These are phyloP conservation scores for Pythium graminicola DNA, from an alignment of 352 stramenopile species.

Conservation along the genomic window DNA sequence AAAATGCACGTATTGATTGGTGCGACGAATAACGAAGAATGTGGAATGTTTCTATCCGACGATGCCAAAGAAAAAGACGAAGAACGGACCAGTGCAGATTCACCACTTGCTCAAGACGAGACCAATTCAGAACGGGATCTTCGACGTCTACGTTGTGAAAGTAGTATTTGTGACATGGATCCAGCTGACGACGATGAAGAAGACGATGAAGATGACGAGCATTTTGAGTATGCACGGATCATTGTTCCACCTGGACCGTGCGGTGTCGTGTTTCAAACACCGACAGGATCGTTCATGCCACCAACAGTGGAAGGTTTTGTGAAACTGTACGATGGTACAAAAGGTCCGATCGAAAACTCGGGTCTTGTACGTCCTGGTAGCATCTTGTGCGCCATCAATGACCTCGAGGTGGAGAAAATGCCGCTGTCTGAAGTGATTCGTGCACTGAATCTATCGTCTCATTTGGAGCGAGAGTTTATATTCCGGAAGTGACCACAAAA, in stretches of 20 bases:
- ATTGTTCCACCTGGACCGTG: constrained; percentile 69
- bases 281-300: constrained; percentile 23
- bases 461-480: constrained; percentile 65
- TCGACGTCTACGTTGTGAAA: constrained; percentile 15
- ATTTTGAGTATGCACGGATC: constrained; percentile 68
- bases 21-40: constrained; percentile 3
- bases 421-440: constrained; percentile 61
- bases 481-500: constrained; percentile 41
- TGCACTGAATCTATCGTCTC: constrained; percentile 64
- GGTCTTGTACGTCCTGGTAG: constrained; percentile 55
- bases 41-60: constrained; percentile 4
- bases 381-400: constrained; percentile 72
- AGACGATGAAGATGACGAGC: constrained; percentile 47
- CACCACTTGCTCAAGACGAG: background rate
- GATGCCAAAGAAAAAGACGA: constrained; percentile 2
- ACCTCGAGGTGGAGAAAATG: constrained; percentile 63
- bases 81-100: background rate
- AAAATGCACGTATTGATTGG: constrained; percentile 55
- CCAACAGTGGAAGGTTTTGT: constrained; percentile 75
- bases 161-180: constrained; percentile 14
- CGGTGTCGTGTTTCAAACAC: constrained; percentile 61
- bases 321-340: constrained; percentile 50
- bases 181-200: constrained; percentile 8
- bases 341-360: constrained; percentile 74
- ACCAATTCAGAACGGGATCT: constrained; percentile 12